Percentiles rank a stretch among this genome's conserved stretches.
Conservation (phyloP, 2,329 filamentous ascomycete species). For the Taxawa tesnikishii region DNA sequence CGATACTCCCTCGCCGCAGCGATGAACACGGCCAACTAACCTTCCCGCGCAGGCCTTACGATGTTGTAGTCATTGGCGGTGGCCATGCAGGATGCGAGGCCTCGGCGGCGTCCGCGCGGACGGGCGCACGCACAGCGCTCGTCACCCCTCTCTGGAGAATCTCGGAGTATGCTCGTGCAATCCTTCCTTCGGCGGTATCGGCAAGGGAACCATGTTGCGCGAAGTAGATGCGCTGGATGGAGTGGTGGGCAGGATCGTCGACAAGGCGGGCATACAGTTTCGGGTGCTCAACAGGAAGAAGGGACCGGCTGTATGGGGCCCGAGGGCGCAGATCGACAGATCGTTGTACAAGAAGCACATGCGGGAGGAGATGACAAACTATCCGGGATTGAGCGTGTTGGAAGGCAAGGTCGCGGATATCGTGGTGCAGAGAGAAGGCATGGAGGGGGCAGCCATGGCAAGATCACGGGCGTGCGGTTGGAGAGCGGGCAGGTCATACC, state of each 20-base stretch:
- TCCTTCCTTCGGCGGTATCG: conserved; percentile 94
- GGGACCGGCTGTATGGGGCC: conserved; percentile 93
- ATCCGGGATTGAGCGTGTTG: conserved; percentile 68
- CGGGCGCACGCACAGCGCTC: conserved; percentile 78
- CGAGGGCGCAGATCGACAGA: conserved; percentile 89
- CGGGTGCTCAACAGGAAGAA: conserved; percentile 78
- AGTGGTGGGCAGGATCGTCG: conserved; percentile 74
- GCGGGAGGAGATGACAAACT: conserved; percentile 69
- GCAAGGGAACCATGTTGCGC: conserved; percentile 89
- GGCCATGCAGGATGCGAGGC: conserved; percentile 94
- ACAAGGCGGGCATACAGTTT: conserved; percentile 93
- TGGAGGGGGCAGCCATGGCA: conserved; percentile 45
- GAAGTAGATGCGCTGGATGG: conserved; percentile 94
- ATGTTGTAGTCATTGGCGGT: conserved; percentile 91
- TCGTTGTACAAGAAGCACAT: conserved; percentile 81
- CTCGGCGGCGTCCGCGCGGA: conserved; percentile 76
- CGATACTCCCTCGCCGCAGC: neutral
- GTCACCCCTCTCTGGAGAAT: conserved; percentile 82
- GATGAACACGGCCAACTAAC: conserved; percentile 14
- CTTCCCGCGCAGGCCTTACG: conserved; percentile 48
- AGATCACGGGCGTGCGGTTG: conserved; percentile 72
- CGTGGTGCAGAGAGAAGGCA: conserved; percentile 49
- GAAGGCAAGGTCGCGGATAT: conserved; percentile 89
- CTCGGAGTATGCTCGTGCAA: conserved; percentile 95
- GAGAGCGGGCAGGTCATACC: conserved; percentile 78